Evolutionary conservation across 2,329 filamentous ascomycete genomes (phyloP).

Genomic region (Colletotrichum scovillei): DNA sequence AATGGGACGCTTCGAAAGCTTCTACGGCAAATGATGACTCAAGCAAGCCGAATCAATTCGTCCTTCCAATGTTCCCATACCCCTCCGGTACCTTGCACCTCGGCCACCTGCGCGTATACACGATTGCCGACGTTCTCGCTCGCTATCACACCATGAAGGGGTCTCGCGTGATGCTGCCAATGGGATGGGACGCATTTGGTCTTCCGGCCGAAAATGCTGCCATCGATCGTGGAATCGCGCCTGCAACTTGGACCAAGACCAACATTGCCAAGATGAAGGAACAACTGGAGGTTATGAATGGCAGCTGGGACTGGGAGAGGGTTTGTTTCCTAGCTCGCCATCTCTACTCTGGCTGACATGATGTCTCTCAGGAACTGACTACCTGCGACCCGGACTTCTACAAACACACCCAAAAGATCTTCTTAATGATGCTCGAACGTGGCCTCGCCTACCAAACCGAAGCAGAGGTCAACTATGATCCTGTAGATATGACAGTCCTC

Average conservation of each 20-base stretch:
- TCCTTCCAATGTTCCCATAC: conserved; percentile 94
- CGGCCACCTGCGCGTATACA: conserved; percentile 89
- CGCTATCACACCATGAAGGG: conserved; percentile 82
- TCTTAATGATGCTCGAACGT: conserved; percentile 78
- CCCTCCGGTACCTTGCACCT: conserved; percentile 89
- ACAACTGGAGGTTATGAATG: conserved; percentile 83
- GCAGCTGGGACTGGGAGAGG: conserved; percentile 83
- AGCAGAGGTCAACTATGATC: conserved; percentile 90
- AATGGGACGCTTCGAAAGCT: conserved; percentile 50
- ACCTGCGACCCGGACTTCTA: conserved; percentile 90
- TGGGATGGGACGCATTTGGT: conserved; percentile 95
- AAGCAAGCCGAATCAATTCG: conserved; percentile 62
- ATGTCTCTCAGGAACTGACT: conserved; percentile 73
- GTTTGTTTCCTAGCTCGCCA: conserved; percentile 61
- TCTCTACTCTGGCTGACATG: conserved; percentile 17
- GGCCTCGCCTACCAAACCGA: conserved; percentile 86
- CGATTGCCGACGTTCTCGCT: conserved; percentile 87
- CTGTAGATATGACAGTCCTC: conserved; percentile 87
- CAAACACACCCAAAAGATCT: conserved; percentile 88
- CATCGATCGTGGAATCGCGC: conserved; percentile 82
- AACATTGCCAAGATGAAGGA: conserved; percentile 90
- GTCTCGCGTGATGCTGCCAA: conserved; percentile 82
- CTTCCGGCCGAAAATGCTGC: conserved; percentile 92
- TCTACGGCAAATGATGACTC: conserved; percentile 31
- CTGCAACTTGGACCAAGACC: conserved; percentile 79